Evolutionary conservation across 192 early-diverging fungal species (phyloP).

Genomic region (Geranomyces variabilis): DNA sequence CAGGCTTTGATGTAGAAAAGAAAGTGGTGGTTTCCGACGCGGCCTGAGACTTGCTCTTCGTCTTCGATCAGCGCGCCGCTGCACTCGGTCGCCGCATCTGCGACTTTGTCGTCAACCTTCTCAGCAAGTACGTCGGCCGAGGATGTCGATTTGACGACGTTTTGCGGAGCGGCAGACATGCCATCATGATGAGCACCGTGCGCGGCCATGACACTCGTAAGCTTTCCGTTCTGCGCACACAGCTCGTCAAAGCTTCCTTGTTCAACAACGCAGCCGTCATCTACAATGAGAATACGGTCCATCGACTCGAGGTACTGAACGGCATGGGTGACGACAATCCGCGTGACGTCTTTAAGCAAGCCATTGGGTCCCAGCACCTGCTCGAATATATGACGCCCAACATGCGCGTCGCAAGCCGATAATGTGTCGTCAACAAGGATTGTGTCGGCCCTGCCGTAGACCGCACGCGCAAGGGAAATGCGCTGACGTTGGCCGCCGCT

Average conservation of each 20-base stretch:
- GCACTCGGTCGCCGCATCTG: too few relatives aligned
- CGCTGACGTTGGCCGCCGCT: conserved; percentile 77
- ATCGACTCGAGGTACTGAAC: background rate
- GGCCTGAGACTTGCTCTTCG: too few relatives aligned
- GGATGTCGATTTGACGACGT: too few relatives aligned
- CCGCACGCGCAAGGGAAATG: conserved; percentile 41
- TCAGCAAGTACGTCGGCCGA: too few relatives aligned
- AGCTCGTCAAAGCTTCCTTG: background rate
- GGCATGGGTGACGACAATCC: conserved; percentile 70
- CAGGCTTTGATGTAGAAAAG: conserved; percentile 59
- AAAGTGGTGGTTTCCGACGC: conserved; percentile 67
- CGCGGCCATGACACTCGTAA: too few relatives aligned
- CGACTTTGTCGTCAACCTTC: too few relatives aligned
- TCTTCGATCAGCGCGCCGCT: too few relatives aligned
- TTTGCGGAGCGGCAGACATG: too few relatives aligned
- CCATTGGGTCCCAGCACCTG: background rate
- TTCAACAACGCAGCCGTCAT: background rate
- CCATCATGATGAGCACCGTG: too few relatives aligned
- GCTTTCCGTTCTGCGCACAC: background rate
- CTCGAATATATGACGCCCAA: conserved; percentile 77
- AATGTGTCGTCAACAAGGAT: conserved; percentile 78
- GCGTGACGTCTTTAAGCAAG: conserved; percentile 65
- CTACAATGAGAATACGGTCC: background rate
- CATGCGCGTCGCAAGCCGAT: conserved; percentile 76
- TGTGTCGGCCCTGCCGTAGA: background rate